Evolutionary conservation across 1,284 basidiomycete species (phyloP).

Genomic region (Omphalotus olearius): DNA sequence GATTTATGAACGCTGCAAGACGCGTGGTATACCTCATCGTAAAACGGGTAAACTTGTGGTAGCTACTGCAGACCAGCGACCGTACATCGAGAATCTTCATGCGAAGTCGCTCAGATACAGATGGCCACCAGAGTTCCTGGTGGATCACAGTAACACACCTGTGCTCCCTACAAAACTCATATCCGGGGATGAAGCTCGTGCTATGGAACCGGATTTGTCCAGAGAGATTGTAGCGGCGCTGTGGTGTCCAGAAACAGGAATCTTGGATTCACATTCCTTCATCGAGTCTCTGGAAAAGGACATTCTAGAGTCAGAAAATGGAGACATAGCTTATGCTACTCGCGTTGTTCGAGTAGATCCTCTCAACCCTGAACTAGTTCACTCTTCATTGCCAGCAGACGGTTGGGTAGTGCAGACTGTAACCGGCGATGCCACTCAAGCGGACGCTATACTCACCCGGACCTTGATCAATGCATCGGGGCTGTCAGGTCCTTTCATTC

Average conservation of each 20-base stretch:
- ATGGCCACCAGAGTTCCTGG: constrained; percentile 43
- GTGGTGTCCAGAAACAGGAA: constrained; percentile 86
- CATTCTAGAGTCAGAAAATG: constrained; percentile 65
- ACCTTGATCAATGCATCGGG: constrained; percentile 89
- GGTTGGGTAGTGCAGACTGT: constrained; percentile 75
- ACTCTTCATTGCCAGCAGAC: constrained; percentile 18
- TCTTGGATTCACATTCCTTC: constrained; percentile 82
- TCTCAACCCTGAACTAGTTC: constrained; percentile 18
- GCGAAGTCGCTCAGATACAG: constrained; percentile 52
- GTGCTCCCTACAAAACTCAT: constrained; percentile 70
- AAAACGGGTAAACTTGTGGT: constrained; percentile 90
- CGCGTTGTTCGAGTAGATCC: constrained; percentile 87
- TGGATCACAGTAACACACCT: constrained; percentile 20
- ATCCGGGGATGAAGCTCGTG: constrained; percentile 64
- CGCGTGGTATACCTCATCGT: constrained; percentile 62
- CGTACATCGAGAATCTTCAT: constrained; percentile 71
- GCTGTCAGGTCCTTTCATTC: constrained; percentile 67
- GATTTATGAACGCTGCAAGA: constrained; percentile 76
- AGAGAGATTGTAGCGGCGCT: constrained; percentile 69
- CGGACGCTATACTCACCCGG: constrained; percentile 67
- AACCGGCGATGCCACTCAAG: constrained; percentile 40
- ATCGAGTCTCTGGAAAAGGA: constrained; percentile 82
- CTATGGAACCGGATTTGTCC: constrained; percentile 82
- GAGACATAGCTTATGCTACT: constrained; percentile 80
- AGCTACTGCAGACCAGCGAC: constrained; percentile 58